A percentile compares a stretch with the other conserved stretches of the same genome.
phyloP scores from a whole-genome alignment of 768 basidiomycete species.

The Lactarius trivialis region DNA sequence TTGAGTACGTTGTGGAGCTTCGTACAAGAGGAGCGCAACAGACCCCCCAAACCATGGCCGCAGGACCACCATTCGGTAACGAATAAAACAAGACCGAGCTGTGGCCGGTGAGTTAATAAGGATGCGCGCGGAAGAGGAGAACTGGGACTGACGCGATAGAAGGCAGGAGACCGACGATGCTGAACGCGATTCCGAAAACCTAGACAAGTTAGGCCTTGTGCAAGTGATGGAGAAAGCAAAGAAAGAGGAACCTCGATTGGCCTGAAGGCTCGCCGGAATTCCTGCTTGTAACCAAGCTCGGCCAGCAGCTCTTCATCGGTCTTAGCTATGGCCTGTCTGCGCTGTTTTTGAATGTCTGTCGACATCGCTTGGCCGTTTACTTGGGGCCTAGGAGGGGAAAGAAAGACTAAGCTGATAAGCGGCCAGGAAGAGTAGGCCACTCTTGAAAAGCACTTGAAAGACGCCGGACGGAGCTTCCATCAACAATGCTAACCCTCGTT shows the following conservation, averaged over 20 bases:
- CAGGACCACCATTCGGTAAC: conserved; percentile 61
- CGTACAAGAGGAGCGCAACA: conserved; percentile 23
- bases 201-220: conserved; percentile 25
- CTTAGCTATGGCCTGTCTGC: background rate
- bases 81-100: conserved; percentile 46
- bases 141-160: conserved; percentile 46
- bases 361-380: background rate
- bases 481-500: no score
- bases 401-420: background rate
- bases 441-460: no score
- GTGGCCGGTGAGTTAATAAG: background rate
- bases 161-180: conserved; percentile 62
- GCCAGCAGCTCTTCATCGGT: conserved; percentile 31
- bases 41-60: conserved; percentile 70
- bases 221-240: background rate
- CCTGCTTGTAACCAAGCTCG: conserved; percentile 37
- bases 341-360: background rate
- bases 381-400: background rate
- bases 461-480: no score
- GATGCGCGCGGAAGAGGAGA: background rate
- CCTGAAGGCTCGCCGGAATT: conserved; percentile 36
- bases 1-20: conserved; percentile 11
- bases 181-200: conserved; percentile 68
- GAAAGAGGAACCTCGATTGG: conserved; percentile 24
- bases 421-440: background rate